A percentile compares a stretch with the other conserved stretches of the same genome.
Conservation (phyloP, 2,329 filamentous ascomycete genomes). For the Botryosphaeria dothidea region DNA sequence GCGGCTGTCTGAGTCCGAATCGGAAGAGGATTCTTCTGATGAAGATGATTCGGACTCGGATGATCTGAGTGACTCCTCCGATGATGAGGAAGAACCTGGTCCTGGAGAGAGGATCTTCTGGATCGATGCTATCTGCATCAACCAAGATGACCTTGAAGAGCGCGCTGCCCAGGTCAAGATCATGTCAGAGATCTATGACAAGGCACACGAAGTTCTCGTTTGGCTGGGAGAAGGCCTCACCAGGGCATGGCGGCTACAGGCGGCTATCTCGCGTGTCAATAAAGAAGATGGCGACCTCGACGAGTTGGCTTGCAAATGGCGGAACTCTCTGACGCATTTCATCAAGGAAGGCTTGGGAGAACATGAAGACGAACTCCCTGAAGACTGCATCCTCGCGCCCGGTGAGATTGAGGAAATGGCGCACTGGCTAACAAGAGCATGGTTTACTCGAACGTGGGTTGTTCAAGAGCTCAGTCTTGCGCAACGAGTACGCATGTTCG, state of each 20-base stretch:
- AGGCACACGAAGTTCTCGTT: conserved; percentile 14
- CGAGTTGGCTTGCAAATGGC: background rate
- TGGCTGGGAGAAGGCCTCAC: conserved; percentile 21
- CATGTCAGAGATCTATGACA: conserved; percentile 22
- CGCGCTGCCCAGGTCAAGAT: conserved; percentile 18
- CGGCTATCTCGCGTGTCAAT: conserved; percentile 4
- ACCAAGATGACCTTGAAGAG: conserved; percentile 21
- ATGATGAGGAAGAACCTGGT: background rate
- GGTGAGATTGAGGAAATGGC: background rate
- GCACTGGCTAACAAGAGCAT: background rate
- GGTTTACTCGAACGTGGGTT: conserved; percentile 8
- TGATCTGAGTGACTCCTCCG: background rate
- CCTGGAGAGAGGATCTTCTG: background rate
- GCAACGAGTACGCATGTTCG: background rate
- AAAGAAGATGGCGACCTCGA: background rate
- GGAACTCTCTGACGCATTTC: background rate
- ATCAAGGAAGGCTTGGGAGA: background rate
- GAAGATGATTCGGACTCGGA: background rate
- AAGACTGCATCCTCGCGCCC: background rate
- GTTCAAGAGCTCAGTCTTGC: conserved; percentile 16
- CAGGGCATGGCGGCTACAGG: background rate
- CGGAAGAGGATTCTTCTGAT: background rate
- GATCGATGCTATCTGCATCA: conserved; percentile 25
- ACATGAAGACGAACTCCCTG: background rate
- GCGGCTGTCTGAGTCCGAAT: background rate